Evolutionary conservation across 2,329 filamentous ascomycete genomes (phyloP).

Genomic region (Calonectria fujianensis): DNA sequence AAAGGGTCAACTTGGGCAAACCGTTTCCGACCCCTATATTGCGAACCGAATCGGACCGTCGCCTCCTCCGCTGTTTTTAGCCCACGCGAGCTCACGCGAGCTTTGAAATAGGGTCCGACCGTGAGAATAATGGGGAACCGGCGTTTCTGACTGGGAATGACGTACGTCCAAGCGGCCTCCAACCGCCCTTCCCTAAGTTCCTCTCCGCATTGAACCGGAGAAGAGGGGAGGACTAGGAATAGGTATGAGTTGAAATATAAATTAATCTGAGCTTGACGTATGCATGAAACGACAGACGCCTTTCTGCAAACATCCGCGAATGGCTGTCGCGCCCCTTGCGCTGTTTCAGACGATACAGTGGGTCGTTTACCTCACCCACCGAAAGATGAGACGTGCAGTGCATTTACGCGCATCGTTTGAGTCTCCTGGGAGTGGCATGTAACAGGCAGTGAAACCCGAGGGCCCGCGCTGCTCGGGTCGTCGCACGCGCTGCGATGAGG

Average conservation of each 20-base stretch:
- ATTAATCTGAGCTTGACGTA: not conserved
- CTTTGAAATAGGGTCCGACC: not conserved
- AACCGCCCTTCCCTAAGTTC: not conserved
- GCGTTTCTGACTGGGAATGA: not conserved
- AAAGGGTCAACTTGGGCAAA: not conserved
- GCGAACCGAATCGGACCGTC: not conserved
- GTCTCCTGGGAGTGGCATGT: not conserved
- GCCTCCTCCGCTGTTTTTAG: not conserved
- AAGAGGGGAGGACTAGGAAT: not conserved
- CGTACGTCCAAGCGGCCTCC: not conserved
- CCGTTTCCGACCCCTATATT: not conserved
- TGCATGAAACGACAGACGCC: not conserved
- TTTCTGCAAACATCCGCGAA: not conserved
- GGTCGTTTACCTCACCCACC: not conserved
- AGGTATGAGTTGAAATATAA: not conserved
- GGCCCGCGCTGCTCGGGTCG: not conserved
- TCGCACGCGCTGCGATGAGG: not conserved
- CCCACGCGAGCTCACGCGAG: not conserved
- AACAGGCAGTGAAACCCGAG: not conserved
- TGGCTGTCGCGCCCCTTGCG: not conserved
- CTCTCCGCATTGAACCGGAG: not conserved
- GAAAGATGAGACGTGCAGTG: not conserved
- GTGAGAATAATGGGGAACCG: not conserved
- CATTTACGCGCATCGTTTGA: not conserved
- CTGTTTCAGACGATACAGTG: not conserved